These are phyloP conservation scores for Penicillium sp. DNA, from an alignment of 2,329 filamentous ascomycete genomes.

Conservation along the genomic window DNA sequence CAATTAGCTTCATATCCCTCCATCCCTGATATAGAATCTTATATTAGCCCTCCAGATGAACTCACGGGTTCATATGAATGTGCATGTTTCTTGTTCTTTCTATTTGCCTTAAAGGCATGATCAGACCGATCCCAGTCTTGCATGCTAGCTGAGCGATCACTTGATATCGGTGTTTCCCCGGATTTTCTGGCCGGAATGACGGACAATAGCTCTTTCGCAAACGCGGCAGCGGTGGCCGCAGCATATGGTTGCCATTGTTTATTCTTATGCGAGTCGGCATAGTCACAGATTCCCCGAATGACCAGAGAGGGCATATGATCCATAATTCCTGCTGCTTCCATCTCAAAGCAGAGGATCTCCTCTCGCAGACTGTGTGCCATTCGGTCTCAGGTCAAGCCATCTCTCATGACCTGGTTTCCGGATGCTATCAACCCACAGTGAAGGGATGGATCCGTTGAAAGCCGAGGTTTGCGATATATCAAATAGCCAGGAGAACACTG, in stretches of 20 bases:
- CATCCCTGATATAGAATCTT: no score
- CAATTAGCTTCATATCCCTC: no score
- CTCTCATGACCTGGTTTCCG: constrained; percentile 16
- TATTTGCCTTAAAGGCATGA: no score
- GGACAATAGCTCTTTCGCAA: constrained; percentile 5
- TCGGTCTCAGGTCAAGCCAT: constrained; percentile 1
- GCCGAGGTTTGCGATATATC: neutral
- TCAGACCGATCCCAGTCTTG: no score
- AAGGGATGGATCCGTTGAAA: neutral
- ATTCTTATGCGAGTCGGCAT: constrained; percentile 17
- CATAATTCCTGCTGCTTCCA: constrained; percentile 9
- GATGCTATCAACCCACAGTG: constrained; percentile 25
- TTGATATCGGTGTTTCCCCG: no score
- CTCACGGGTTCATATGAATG: no score
- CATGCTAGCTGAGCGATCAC: no score
- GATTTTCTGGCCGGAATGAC: no score
- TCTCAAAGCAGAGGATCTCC: constrained; percentile 13
- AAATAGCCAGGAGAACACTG: neutral
- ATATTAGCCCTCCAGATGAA: no score
- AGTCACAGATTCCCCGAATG: constrained; percentile 20
- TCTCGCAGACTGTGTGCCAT: constrained; percentile 6
- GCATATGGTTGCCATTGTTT: constrained; percentile 12
- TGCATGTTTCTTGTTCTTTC: no score
- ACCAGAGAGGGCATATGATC: constrained; percentile 13
- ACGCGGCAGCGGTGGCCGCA: constrained; percentile 8